Percentiles rank a stretch among this genome's conserved stretches.
These are phyloP conservation scores for Calonectria multiphialidica DNA, from an alignment of 2,329 filamentous ascomycete genomes.

Conservation along the genomic window DNA sequence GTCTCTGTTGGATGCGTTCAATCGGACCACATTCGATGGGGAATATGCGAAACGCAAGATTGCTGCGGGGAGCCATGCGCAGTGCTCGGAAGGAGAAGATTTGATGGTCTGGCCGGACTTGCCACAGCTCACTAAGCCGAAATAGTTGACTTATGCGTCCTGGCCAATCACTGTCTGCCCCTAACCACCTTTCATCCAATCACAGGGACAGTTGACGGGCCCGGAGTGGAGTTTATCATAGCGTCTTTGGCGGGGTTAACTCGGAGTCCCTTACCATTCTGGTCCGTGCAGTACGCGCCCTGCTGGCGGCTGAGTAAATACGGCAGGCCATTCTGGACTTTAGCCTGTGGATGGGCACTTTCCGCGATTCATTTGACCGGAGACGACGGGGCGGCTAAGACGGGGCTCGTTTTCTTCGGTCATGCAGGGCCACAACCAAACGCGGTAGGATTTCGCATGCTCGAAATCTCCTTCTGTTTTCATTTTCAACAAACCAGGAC, in stretches of 20 bases:
- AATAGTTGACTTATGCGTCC: neutral
- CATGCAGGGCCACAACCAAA: neutral
- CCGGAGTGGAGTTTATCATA: neutral
- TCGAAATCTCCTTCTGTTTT: neutral
- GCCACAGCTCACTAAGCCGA: neutral
- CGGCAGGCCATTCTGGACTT: neutral
- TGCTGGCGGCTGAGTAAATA: too few species aligned
- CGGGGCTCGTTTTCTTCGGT: neutral
- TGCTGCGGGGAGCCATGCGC: neutral
- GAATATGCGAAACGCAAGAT: neutral
- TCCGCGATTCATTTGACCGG: neutral
- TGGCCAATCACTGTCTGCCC: neutral
- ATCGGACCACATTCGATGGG: neutral
- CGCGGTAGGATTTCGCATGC: neutral
- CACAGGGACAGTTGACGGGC: too few species aligned
- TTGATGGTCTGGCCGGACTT: neutral
- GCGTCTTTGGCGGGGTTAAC: neutral
- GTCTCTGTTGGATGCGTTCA: neutral
- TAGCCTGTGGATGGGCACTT: neutral
- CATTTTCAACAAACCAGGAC: neutral
- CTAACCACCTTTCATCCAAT: too few species aligned
- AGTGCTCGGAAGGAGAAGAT: neutral
- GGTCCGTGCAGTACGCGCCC: neutral
- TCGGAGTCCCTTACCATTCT: neutral
- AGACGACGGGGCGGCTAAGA: neutral